These are phyloP conservation scores for Megacollybia marginata DNA, from an alignment of 768 basidiomycete species.

Conservation along the genomic window DNA sequence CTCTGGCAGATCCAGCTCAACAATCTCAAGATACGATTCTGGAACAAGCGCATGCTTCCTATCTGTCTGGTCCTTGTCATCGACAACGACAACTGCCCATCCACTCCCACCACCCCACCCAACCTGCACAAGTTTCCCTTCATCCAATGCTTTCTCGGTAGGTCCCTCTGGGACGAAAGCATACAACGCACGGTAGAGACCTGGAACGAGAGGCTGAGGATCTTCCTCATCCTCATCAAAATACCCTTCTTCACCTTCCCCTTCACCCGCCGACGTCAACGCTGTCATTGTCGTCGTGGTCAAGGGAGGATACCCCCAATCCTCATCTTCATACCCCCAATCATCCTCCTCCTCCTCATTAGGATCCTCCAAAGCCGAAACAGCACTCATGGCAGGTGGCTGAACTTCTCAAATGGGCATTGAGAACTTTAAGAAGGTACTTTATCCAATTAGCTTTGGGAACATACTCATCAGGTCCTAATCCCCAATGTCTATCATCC, in stretches of 20 bases:
- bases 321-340: neutral
- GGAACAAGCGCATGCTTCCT: slow-evolving; percentile 65
- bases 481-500: slow-evolving; percentile 31
- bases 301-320: neutral
- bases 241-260: slow-evolving; percentile 17
- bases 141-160: slow-evolving; percentile 75
- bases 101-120: slow-evolving; percentile 74
- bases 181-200: slow-evolving; percentile 72
- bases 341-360: slow-evolving; percentile 2
- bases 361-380: slow-evolving; percentile 9
- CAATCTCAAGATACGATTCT: slow-evolving; percentile 65
- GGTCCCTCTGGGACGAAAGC: slow-evolving; percentile 74
- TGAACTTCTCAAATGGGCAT: slow-evolving; percentile 1
- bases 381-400: slow-evolving; percentile 2
- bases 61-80: slow-evolving; percentile 13
- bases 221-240: slow-evolving; percentile 15
- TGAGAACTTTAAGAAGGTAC: neutral
- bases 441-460: slow-evolving; percentile 19
- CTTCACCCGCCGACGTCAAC: slow-evolving; percentile 7
- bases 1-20: slow-evolving; percentile 30
- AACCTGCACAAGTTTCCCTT: slow-evolving; percentile 69
- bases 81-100: slow-evolving; percentile 66
- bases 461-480: slow-evolving; percentile 25
- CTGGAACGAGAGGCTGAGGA: slow-evolving; percentile 41
- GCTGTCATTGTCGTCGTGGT: slow-evolving; percentile 20